These are phyloP conservation scores for Geopyxis carbonaria DNA, from an alignment of 495 filamentous ascomycete genomes.

Conservation along the genomic window DNA sequence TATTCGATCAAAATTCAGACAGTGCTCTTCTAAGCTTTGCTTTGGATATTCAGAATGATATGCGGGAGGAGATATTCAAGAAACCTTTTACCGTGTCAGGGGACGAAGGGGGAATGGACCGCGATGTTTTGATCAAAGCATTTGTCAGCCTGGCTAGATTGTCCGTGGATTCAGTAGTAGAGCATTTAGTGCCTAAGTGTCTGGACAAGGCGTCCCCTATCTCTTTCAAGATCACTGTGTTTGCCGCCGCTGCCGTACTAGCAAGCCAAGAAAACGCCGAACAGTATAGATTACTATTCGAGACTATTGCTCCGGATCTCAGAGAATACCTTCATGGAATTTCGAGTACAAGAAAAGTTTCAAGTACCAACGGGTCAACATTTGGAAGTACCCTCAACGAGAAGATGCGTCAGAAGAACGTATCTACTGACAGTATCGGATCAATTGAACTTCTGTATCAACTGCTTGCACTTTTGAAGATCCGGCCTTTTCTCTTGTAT, in stretches of 20 bases:
- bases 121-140: conserved; percentile 45
- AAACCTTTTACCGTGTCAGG: conserved; percentile 25
- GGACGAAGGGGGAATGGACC: conserved; percentile 34
- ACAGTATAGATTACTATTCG: conserved; percentile 36
- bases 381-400: background rate
- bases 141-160: conserved; percentile 45
- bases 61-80: conserved; percentile 44
- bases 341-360: conserved; percentile 17
- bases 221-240: conserved; percentile 41
- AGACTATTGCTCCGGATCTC: conserved; percentile 37
- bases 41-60: conserved; percentile 47
- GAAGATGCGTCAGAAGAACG: conserved; percentile 17
- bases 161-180: conserved; percentile 38
- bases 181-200: conserved; percentile 36
- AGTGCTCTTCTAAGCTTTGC: conserved; percentile 45
- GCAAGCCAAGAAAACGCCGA: conserved; percentile 28
- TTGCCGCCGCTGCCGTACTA: conserved; percentile 28
- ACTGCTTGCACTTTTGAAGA: conserved; percentile 21
- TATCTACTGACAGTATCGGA: conserved; percentile 21
- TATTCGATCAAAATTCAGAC: conserved; percentile 43
- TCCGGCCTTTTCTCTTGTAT: conserved; percentile 22
- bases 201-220: conserved; percentile 38
- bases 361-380: conserved; percentile 3
- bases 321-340: conserved; percentile 34
- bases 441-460: conserved; percentile 22